Percentiles rank a stretch among this genome's conserved stretches.
Evolutionary conservation across 441 rosid species (phyloP).

Genomic region (Erysimum cheiri): DNA sequence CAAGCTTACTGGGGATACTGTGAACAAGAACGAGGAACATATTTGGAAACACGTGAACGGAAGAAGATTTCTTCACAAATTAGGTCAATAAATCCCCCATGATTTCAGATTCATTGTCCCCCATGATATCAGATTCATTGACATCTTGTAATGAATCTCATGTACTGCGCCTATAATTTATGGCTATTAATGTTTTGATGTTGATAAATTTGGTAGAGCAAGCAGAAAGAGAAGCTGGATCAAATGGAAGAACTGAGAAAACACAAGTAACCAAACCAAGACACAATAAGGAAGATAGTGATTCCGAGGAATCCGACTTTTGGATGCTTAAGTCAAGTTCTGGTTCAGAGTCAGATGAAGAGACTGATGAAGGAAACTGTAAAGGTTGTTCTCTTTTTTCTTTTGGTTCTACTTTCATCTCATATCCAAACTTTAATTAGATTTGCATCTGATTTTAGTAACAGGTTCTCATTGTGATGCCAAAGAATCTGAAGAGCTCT

Average conservation of each 20-base stretch:
- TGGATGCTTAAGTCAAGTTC: slow-evolving; percentile 88
- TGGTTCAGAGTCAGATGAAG: slow-evolving; percentile 58
- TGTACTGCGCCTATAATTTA: not conserved
- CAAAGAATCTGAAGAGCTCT: slow-evolving; percentile 33
- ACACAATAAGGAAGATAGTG: slow-evolving; percentile 52
- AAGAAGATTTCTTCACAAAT: slow-evolving; percentile 72
- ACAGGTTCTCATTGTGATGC: slow-evolving; percentile 34
- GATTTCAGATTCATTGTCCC: too few species aligned
- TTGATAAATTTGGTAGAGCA: slow-evolving; percentile 54
- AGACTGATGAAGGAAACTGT: slow-evolving; percentile 50
- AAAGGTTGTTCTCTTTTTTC: slow-evolving; percentile 49
- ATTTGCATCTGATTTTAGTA: slow-evolving; percentile 1
- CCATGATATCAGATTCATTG: too few species aligned
- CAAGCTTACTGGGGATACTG: slow-evolving; percentile 83
- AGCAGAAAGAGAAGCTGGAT: slow-evolving; percentile 51
- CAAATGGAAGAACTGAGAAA: slow-evolving; percentile 44
- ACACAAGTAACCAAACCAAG: slow-evolving; percentile 54
- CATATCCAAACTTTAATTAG: not conserved
- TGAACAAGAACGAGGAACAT: slow-evolving; percentile 91
- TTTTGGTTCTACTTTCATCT: not conserved
- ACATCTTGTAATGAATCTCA: not conserved
- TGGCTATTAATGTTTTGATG: slow-evolving; percentile 12
- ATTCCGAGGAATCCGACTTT: slow-evolving; percentile 70
- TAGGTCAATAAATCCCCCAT: not conserved
- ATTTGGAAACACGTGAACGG: slow-evolving; percentile 96